Base-by-base conservation (phyloP, 306 rosid species). In the Abrus pulchellus region DNA sequence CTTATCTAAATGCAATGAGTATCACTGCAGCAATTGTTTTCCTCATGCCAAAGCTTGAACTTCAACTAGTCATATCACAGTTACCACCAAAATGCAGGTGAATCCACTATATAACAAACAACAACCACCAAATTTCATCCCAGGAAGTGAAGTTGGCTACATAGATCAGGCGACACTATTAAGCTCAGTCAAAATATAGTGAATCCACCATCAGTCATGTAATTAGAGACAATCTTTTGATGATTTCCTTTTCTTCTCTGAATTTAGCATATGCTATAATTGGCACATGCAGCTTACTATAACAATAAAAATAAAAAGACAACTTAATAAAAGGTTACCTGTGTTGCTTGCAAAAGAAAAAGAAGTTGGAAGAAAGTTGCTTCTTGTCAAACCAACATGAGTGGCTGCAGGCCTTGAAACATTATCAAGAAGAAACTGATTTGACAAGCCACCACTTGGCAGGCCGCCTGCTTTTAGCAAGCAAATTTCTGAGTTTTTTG, bases 311-410 rank as follows among this genome's bases (percentile, higher is more conserved):
- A 69, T 49, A 79, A 30, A 52, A 52, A 38, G 32, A 72, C 57
- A 74, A 68, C 40, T 72, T 36, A 49, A 28, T 12, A 49, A 55
- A 40, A 75, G 62, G 86, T 74, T 89, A 94, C 97, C 97, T 81
- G 95, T 75, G 84, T 74, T 90, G 78, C 86, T 82, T 20, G 88
- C 85, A 83, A 92, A 89, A 75, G 92, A 87, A 86, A 84, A 89
- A 70, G 97, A 78, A 74, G 86, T 89, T 20, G 92, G 83, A 79
- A 85, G 85, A 75, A 79, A 86, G 79, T 78, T 93, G 87, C 80
- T 88, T 78, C 88, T 85, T 20, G 90, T 65, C 83, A 92, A 89
- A 85, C 92, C 89, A 63, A 78, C 86, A 77, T 90, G 79, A 80
- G 94, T 78, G 68, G 84, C 87, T 81, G 90, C 87, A 72, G 92